Conservation (phyloP, 1,284 basidiomycete species). For the Ceraceosorus bombacis region DNA sequence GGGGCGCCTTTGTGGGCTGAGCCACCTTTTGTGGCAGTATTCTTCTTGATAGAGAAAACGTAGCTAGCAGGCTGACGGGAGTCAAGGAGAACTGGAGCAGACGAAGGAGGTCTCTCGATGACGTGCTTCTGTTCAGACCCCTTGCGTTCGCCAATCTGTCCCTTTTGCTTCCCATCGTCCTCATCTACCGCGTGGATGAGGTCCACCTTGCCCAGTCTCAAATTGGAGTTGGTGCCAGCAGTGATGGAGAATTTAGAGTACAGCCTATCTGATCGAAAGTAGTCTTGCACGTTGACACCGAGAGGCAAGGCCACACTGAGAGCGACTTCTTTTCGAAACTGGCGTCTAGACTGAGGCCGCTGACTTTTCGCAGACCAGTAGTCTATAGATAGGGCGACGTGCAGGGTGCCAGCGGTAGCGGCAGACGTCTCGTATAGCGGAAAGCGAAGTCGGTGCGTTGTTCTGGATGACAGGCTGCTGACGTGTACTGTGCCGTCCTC, state of each 20-base stretch:
- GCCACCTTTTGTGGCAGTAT: background rate
- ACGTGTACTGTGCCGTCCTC: background rate
- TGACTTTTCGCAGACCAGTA: slow-evolving; percentile 12
- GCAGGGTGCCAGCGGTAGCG: slow-evolving; percentile 17
- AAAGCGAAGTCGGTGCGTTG: slow-evolving; percentile 11
- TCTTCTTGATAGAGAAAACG: slow-evolving; percentile 28
- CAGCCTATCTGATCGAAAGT: slow-evolving; percentile 32
- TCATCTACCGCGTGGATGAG: slow-evolving; percentile 16
- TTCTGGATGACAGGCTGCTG: background rate
- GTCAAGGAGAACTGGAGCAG: slow-evolving; percentile 13
- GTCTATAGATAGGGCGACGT: slow-evolving; percentile 14
- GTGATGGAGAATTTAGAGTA: slow-evolving; percentile 39
- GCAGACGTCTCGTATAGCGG: slow-evolving; percentile 14
- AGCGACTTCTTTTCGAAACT: slow-evolving; percentile 8
- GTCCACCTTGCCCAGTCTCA: slow-evolving; percentile 19
- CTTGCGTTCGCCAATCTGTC: background rate
- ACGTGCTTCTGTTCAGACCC: background rate
- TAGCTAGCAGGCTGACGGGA: slow-evolving; percentile 33
- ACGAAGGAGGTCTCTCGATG: background rate
- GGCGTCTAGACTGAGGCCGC: slow-evolving; percentile 10
- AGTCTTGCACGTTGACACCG: slow-evolving; percentile 47
- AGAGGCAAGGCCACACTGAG: slow-evolving; percentile 32
- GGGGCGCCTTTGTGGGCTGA: background rate
- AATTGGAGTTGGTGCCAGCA: slow-evolving; percentile 18
- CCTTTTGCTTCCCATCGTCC: background rate